Base-by-base conservation (phyloP, 2,329 filamentous ascomycete species). In the Beauveria australis region DNA sequence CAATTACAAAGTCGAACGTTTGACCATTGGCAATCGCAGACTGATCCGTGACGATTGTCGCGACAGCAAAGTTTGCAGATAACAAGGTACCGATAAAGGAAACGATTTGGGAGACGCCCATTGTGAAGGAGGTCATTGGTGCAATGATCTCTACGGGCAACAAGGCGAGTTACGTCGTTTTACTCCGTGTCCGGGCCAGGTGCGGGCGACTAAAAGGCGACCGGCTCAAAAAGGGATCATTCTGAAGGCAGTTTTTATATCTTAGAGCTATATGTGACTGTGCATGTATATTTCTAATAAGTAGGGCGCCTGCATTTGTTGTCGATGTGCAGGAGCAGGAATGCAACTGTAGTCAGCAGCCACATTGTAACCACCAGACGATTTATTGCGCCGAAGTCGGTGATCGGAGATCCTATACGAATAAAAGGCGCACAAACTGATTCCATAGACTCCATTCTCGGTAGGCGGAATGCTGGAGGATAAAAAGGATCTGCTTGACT, bases 1-100 rank as follows among this genome's bases (percentile, higher is more conserved):
- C 64, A n/a, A 76, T 66, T 6, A 75, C 64, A 1, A 74, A 73
- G 57, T 73, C 71, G 18, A 63, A 66, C 64, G 33, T 49, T 30
- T 64, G 55, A 54, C 53, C 37, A 28, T 54, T 37, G 0, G 47
- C 64, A 9, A 65, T 37, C 1, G 24, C 53, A 5, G 64, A 46
- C 14, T 66, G 57, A 41, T 68, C 66, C 4, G 68, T 66, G n/a
- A 67, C 63, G 0, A 59, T 16, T 3, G 63, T 67, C 10, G 63
- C 63, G 2, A 46, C 24, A n/a, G 59, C 56, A 2, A 62, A 44
- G 5, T 10, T 26, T 26, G 57, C 28, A 18, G n/a, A 3, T 19
- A 59, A 40, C 16, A 53, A 5, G 18, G 24, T 16, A 10, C 57
- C 28, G 14, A 10, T 2, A 9, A n/a, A 19, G 19, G 24, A 19